Percentiles rank a stretch among this genome's conserved stretches.
phyloP scores from a whole-genome alignment of 2,329 filamentous ascomycete genomes.

The Colletotrichum caudatum region DNA sequence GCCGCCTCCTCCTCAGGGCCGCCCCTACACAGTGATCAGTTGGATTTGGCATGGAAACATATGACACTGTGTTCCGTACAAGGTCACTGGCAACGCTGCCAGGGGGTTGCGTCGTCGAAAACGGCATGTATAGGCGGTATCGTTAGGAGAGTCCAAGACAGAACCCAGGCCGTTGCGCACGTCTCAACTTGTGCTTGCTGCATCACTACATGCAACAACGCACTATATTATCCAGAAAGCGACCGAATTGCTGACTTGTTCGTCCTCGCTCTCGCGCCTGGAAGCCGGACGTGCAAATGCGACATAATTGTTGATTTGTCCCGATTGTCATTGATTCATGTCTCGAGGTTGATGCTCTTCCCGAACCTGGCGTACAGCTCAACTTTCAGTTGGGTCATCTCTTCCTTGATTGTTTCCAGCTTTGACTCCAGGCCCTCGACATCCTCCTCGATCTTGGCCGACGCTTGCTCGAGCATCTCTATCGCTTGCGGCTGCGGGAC shows the following conservation, averaged over 20 bases:
- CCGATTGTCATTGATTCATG: constrained; percentile 59
- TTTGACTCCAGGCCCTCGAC: constrained; percentile 82
- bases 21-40: constrained; percentile 33
- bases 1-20: constrained; percentile 25
- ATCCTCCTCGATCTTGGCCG: constrained; percentile 80
- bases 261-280: neutral
- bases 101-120: constrained; percentile 7
- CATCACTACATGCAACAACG: neutral
- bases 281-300: neutral
- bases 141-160: neutral
- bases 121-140: neutral
- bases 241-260: neutral
- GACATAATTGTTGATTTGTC: constrained; percentile 12
- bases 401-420: constrained; percentile 79
- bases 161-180: neutral
- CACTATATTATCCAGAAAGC: neutral
- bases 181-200: neutral
- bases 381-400: constrained; percentile 92
- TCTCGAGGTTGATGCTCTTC: constrained; percentile 96
- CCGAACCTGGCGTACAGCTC: constrained; percentile 95
- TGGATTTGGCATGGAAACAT: constrained; percentile 27
- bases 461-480: constrained; percentile 80
- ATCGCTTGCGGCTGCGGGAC: constrained; percentile 87
- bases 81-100: constrained; percentile 2
- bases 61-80: constrained; percentile 23